A percentile compares a stretch with the other conserved stretches of the same genome.
phyloP scores from a whole-genome alignment of 75 land plant species.

The Pseudotsuga menziesii region DNA sequence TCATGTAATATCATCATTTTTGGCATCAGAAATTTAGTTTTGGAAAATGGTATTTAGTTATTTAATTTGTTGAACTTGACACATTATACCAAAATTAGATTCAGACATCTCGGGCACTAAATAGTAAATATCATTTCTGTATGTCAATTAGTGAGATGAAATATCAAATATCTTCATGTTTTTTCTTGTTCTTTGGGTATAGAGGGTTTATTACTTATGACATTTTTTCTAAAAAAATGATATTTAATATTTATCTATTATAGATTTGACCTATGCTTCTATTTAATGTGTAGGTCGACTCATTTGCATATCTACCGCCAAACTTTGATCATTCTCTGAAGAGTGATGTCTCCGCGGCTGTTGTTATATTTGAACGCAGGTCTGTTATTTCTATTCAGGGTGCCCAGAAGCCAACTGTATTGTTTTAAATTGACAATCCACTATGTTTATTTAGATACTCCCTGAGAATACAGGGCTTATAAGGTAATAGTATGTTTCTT shows the following conservation, averaged over 20 bases:
- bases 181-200: too few relatives aligned
- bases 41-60: too few relatives aligned
- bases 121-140: too few relatives aligned
- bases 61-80: too few relatives aligned
- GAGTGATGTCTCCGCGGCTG: slow-evolving; percentile 34
- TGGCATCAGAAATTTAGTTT: too few relatives aligned
- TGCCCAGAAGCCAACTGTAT: not conserved
- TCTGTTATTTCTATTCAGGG: slow-evolving; percentile 10
- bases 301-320: slow-evolving; percentile 87
- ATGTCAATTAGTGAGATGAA: too few relatives aligned
- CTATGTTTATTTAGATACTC: not conserved
- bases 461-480: not conserved
- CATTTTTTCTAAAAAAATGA: not conserved
- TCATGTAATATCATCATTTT: too few relatives aligned
- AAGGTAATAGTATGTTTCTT: not conserved
- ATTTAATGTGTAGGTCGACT: slow-evolving; percentile 65
- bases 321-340: slow-evolving; percentile 48
- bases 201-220: not conserved
- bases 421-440: not conserved
- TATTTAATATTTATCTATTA: not conserved
- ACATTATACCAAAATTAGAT: too few relatives aligned
- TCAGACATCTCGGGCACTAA: too few relatives aligned
- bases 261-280: not conserved
- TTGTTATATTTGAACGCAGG: slow-evolving; percentile 63
- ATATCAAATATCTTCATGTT: too few relatives aligned